Conservation (phyloP, 257 asterid species). For the Plantago ovata region DNA sequence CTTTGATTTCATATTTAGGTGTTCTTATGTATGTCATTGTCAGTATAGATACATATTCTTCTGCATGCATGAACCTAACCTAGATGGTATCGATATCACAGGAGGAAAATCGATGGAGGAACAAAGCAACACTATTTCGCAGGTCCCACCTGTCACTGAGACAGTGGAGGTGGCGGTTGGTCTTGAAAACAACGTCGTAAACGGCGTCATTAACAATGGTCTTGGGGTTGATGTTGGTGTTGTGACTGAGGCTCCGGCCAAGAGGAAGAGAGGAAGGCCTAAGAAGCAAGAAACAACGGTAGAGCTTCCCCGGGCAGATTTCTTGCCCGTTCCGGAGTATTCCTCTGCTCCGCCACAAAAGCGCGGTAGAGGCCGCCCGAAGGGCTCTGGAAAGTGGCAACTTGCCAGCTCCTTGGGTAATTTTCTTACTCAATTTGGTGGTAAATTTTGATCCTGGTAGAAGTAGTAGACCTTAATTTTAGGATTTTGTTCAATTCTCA, state of each 20-base stretch:
- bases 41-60: too few relatives aligned
- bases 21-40: too few relatives aligned
- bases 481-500: too few relatives aligned
- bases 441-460: too few relatives aligned
- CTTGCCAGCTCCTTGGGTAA: slow-evolving; percentile 28
- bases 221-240: background rate
- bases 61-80: too few relatives aligned
- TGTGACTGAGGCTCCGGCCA: slow-evolving; percentile 4
- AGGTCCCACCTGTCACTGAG: too few relatives aligned
- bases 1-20: too few relatives aligned
- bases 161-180: background rate
- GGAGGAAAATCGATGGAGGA: too few relatives aligned
- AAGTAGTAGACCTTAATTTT: too few relatives aligned
- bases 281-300: slow-evolving; percentile 20
- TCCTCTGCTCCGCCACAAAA: slow-evolving; percentile 14
- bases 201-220: background rate
- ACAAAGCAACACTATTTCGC: too few relatives aligned
- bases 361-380: slow-evolving; percentile 39
- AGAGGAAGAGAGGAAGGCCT: slow-evolving; percentile 40
- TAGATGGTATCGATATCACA: too few relatives aligned
- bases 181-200: background rate
- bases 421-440: too few relatives aligned
- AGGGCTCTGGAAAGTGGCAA: slow-evolving; percentile 40
- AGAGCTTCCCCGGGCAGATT: slow-evolving; percentile 7
- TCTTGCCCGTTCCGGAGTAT: slow-evolving; percentile 15